Conservation (phyloP, 768 basidiomycete genomes). For the Kondoa subrosea region DNA sequence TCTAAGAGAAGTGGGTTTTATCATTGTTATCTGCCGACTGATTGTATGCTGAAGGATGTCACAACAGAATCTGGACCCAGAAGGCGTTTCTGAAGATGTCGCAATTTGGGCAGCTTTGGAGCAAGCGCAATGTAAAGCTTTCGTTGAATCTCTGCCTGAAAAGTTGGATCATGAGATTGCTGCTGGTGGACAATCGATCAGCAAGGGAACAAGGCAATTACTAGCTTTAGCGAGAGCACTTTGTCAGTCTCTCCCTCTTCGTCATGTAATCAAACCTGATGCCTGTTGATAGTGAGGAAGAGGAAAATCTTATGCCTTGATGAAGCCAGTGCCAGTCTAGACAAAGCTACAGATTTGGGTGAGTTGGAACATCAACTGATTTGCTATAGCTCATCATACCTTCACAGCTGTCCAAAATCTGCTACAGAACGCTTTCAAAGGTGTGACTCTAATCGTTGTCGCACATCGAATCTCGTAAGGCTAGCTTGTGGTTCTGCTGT, state of each 20-base stretch:
- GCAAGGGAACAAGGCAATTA: conserved; percentile 18
- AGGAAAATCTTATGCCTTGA: conserved; percentile 16
- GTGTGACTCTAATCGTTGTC: conserved; percentile 16
- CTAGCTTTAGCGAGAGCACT: conserved; percentile 18
- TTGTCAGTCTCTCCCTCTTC: background rate
- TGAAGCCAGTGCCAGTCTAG: background rate
- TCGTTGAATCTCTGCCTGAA: background rate
- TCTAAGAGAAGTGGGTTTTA: background rate
- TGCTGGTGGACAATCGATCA: background rate
- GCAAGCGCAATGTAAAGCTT: conserved; percentile 1
- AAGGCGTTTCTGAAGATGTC: conserved; percentile 13
- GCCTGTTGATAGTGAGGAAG: conserved; percentile 1
- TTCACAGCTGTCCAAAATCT: conserved; percentile 14
- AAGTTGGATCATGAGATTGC: background rate
- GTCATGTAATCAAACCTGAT: background rate
- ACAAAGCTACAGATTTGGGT: background rate
- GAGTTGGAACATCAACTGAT: background rate
- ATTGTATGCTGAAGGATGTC: conserved; percentile 6
- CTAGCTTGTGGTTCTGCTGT: background rate
- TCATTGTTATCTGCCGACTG: background rate
- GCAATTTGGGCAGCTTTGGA: conserved; percentile 20
- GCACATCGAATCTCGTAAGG: conserved; percentile 18
- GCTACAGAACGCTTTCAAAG: conserved; percentile 12
- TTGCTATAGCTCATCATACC: conserved; percentile 10
- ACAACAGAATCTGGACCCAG: conserved; percentile 20